Evolutionary conservation across 352 stramenopile species (phyloP).

Genomic region (Ophiocytium majus): DNA sequence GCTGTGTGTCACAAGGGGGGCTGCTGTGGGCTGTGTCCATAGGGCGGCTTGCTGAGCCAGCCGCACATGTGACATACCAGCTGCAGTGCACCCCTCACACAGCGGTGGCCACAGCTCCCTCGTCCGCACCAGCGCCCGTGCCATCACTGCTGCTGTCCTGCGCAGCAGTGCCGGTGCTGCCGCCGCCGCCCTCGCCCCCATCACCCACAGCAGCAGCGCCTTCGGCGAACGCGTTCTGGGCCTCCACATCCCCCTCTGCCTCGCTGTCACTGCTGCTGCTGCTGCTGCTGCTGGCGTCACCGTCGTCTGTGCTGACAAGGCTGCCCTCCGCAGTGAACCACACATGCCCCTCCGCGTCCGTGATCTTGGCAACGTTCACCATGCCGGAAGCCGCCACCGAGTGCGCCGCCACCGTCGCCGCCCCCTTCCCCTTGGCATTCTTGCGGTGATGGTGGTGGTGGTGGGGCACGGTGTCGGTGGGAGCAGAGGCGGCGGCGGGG

Average conservation of each 20-base stretch:
- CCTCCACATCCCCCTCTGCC: not conserved
- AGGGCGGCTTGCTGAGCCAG: too few relatives aligned
- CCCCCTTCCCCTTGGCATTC: not conserved
- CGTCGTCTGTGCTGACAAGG: not conserved
- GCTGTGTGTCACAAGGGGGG: too few relatives aligned
- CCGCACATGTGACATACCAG: too few relatives aligned
- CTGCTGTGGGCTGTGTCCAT: too few relatives aligned
- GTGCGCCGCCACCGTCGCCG: not conserved
- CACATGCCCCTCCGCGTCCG: not conserved
- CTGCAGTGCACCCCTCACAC: too few relatives aligned
- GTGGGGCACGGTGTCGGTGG: not conserved
- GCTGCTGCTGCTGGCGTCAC: not conserved
- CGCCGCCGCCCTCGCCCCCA: too few relatives aligned
- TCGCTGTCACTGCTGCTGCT: not conserved
- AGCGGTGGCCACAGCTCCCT: too few relatives aligned
- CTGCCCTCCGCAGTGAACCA: not conserved
- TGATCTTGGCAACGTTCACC: not conserved
- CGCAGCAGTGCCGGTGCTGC: too few relatives aligned
- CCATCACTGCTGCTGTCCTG: too few relatives aligned
- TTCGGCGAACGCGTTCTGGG: too few relatives aligned
- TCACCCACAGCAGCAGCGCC: too few relatives aligned
- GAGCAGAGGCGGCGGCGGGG: not conserved
- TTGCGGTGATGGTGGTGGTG: not conserved
- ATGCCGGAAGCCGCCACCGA: not conserved
- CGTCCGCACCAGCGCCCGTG: too few relatives aligned